Evolutionary conservation across 192 early-diverging fungal genomes (phyloP).

Genomic region (Coemansia sp.): DNA sequence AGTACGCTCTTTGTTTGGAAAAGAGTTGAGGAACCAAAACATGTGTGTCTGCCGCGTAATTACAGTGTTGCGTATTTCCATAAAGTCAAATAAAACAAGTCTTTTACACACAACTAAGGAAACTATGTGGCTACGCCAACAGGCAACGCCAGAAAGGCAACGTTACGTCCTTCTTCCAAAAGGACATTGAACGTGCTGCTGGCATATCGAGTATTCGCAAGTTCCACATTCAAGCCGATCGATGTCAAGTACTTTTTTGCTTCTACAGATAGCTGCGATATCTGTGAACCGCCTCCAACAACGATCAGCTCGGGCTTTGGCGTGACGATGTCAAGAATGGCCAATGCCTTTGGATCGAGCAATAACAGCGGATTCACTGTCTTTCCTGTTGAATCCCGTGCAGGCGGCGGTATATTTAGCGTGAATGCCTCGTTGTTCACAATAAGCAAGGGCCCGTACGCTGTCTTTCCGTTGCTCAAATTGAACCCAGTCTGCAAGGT

Average conservation of each 20-base stretch:
- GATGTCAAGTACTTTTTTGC: slow-evolving; percentile 39
- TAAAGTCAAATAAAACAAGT: not conserved
- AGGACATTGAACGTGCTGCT: slow-evolving; percentile 44
- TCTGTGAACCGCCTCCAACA: slow-evolving; percentile 42
- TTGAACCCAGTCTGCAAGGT: slow-evolving; percentile 43
- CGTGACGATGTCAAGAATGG: slow-evolving; percentile 29
- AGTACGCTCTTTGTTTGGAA: not conserved
- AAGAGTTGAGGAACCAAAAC: not conserved
- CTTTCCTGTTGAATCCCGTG: slow-evolving; percentile 11
- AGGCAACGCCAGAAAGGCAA: slow-evolving; percentile 39
- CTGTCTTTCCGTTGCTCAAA: slow-evolving; percentile 28
- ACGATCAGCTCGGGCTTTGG: slow-evolving; percentile 52
- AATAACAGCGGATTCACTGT: slow-evolving; percentile 27
- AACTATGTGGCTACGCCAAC: slow-evolving; percentile 28
- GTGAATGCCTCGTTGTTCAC: slow-evolving; percentile 52
- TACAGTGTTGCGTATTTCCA: too few relatives aligned
- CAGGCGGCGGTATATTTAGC: slow-evolving; percentile 47
- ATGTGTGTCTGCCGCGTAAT: not conserved
- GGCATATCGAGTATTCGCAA: slow-evolving; percentile 39
- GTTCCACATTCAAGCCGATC: slow-evolving; percentile 44
- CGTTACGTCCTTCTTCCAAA: slow-evolving; percentile 45
- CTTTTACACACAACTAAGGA: not conserved
- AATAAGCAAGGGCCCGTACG: slow-evolving; percentile 40
- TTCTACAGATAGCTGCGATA: slow-evolving; percentile 18
- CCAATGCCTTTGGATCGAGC: slow-evolving; percentile 25